A percentile compares a stretch with the other conserved stretches of the same genome.
Conservation (phyloP, 345 rosid species). For the Euphorbia tirucalli region DNA sequence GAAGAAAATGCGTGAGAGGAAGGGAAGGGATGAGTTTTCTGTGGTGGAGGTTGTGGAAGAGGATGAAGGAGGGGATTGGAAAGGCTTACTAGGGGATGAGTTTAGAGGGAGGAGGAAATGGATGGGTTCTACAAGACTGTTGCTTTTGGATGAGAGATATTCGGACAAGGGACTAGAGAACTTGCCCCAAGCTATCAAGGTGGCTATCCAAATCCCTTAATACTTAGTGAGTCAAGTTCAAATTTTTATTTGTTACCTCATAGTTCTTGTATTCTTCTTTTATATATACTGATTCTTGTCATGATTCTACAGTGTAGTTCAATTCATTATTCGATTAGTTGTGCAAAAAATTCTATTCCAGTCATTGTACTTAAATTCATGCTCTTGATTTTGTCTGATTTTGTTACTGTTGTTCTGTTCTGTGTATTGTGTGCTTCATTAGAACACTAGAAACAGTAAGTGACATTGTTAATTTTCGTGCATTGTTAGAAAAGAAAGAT, state of each 20-base stretch:
- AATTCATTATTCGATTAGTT: neutral
- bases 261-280: neutral
- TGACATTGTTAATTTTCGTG: neutral
- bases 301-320: neutral
- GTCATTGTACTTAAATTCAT: neutral
- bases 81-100: conserved; percentile 66
- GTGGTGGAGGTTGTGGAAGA: conserved; percentile 62
- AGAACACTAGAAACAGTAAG: no score
- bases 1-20: conserved; percentile 25
- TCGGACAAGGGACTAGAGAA: conserved; percentile 49
- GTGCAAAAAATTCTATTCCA: neutral
- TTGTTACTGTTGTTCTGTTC: neutral
- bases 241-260: neutral
- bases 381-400: no score
- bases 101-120: conserved; percentile 59
- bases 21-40: conserved; percentile 41
- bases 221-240: conserved; percentile 18
- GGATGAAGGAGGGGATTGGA: conserved; percentile 47
- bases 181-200: conserved; percentile 89
- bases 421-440: neutral
- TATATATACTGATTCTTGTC: neutral
- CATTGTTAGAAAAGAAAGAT: neutral
- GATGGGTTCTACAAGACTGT: conserved; percentile 80
- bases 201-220: conserved; percentile 27
- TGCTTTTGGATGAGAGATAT: conserved; percentile 80